phyloP scores from a whole-genome alignment of 495 filamentous ascomycete genomes.

The Neurospora pannonica region DNA sequence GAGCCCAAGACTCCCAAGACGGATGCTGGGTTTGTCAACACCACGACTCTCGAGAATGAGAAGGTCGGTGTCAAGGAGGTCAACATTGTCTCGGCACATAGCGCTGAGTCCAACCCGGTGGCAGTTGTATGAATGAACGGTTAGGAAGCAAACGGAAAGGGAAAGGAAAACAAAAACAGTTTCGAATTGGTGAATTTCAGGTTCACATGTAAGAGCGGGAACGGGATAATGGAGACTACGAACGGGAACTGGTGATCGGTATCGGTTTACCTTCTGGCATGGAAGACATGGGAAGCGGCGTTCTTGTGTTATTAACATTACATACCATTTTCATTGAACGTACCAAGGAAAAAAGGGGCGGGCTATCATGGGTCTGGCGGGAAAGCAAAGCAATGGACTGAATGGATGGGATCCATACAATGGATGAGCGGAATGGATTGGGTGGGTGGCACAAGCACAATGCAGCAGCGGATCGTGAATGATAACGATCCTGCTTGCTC shows the following conservation, averaged over 20 bases:
- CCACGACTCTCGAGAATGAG: background rate
- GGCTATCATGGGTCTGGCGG: background rate
- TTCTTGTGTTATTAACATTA: background rate
- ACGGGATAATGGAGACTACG: background rate
- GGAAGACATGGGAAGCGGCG: background rate
- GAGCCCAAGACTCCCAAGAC: constrained; percentile 24
- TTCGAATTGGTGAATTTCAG: background rate
- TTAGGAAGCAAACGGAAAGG: background rate
- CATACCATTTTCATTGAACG: background rate
- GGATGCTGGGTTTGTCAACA: constrained; percentile 5
- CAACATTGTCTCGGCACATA: constrained; percentile 5
- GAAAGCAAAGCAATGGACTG: background rate
- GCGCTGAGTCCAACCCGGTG: background rate
- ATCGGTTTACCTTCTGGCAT: background rate
- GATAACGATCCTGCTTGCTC: background rate
- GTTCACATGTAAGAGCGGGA: background rate
- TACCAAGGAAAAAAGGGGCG: background rate
- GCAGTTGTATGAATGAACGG: constrained; percentile 4
- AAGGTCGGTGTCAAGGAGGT: constrained; percentile 3
- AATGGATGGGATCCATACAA: background rate
- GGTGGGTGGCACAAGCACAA: background rate
- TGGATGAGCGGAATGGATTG: background rate
- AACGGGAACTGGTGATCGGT: background rate
- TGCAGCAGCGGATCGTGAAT: background rate
- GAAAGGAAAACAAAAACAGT: background rate